These are phyloP conservation scores for Mortierella hygrophila DNA, from an alignment of 192 early-diverging fungal species.

Conservation along the genomic window DNA sequence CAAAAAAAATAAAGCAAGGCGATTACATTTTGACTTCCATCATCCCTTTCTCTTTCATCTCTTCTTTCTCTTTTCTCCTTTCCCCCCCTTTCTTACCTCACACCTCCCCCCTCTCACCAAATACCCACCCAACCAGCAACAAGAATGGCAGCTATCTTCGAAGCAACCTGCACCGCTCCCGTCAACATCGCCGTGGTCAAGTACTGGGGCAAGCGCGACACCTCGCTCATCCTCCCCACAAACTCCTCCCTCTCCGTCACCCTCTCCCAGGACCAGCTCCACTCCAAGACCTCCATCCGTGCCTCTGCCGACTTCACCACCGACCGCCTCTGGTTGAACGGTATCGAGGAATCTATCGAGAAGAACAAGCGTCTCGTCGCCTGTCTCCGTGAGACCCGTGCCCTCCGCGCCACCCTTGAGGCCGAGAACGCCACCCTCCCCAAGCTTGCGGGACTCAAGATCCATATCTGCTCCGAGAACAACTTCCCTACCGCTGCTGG, in stretches of 20 bases:
- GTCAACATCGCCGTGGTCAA: conserved; percentile 99
- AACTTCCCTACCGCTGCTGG: conserved; percentile 99
- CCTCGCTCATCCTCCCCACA: conserved; percentile 91
- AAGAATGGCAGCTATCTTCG: conserved; percentile 46
- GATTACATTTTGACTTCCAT: conserved; percentile 12
- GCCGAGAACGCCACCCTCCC: conserved; percentile 58
- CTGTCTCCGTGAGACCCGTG: conserved; percentile 83
- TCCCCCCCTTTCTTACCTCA: not conserved
- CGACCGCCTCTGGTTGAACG: conserved; percentile 98
- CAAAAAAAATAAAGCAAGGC: not conserved
- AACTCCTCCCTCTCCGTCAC: conserved; percentile 98
- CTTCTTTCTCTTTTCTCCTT: conserved; percentile 10
- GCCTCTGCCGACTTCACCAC: conserved; percentile 67
- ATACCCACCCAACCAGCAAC: not conserved
- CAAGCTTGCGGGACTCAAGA: conserved; percentile 70
- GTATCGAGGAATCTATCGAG: conserved; percentile 84
- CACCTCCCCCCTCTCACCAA: not conserved
- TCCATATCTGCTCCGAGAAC: conserved; percentile 97
- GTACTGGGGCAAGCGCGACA: conserved; percentile 99
- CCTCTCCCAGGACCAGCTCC: conserved; percentile 95
- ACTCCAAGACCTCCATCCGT: conserved; percentile 93
- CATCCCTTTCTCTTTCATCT: conserved; percentile 2
- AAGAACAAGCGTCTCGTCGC: conserved; percentile 88
- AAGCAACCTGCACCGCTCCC: conserved; percentile 91
- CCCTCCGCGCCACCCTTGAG: conserved; percentile 80